These are phyloP conservation scores for Trichophyton rubrum DNA, from an alignment of 2,329 filamentous ascomycete genomes.

Conservation along the genomic window DNA sequence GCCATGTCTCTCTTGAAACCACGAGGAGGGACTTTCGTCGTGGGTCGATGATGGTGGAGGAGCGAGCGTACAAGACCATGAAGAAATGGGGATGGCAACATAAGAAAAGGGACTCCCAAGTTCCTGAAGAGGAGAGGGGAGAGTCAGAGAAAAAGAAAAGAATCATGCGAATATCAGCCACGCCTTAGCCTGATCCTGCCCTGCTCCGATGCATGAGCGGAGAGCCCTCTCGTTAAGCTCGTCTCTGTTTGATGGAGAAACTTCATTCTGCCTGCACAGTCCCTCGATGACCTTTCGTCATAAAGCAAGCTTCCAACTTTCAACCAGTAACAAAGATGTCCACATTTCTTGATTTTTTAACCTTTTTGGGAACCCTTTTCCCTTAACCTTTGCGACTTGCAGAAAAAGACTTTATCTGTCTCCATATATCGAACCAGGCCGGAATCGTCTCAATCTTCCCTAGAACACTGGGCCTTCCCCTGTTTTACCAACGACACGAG, in stretches of 20 bases:
- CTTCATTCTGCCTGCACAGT: neutral
- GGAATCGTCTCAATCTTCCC: neutral
- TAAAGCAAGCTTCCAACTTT: neutral
- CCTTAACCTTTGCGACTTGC: neutral
- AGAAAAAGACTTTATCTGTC: neutral
- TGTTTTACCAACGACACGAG: slow-evolving; percentile 4
- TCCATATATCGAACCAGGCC: neutral
- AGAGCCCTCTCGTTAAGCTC: neutral
- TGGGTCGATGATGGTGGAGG: slow-evolving; percentile 1
- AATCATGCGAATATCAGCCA: slow-evolving; percentile 2
- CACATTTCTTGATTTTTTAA: neutral
- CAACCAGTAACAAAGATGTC: neutral
- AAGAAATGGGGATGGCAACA: neutral
- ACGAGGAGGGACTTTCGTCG: neutral
- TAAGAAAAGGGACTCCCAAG: neutral
- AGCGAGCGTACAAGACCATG: neutral
- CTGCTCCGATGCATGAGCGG: slow-evolving; percentile 3
- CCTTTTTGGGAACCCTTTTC: neutral
- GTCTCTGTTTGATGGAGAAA: neutral
- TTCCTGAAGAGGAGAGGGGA: neutral
- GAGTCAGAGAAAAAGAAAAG: neutral
- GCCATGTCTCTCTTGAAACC: slow-evolving; percentile 2
- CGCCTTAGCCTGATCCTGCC: neutral
- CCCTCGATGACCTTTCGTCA: neutral
- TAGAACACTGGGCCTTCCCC: neutral